Evolutionary conservation across 345 rosid genomes (phyloP).

Genomic region (Rhodamnia rubescens): DNA sequence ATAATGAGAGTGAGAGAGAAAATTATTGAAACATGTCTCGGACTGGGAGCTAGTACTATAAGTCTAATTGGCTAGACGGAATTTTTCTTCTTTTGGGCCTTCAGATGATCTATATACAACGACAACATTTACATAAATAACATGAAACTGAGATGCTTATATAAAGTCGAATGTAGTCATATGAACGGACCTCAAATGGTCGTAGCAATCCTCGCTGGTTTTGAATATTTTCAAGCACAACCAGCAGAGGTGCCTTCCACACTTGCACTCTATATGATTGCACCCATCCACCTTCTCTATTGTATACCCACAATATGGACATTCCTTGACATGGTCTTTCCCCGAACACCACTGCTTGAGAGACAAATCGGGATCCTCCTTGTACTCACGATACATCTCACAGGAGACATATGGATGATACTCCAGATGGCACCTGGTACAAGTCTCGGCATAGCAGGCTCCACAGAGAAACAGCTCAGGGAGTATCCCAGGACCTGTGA

Average conservation of each 20-base stretch:
- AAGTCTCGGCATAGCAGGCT: constrained; percentile 61
- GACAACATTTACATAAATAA: neutral
- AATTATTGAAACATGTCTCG: neutral
- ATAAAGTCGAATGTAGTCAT: constrained; percentile 1
- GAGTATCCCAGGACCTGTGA: constrained; percentile 11
- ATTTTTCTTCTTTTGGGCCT: neutral
- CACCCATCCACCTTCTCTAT: constrained; percentile 88
- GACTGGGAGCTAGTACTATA: neutral
- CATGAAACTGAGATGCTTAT: neutral
- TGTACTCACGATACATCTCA: constrained; percentile 51
- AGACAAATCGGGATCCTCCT: constrained; percentile 76
- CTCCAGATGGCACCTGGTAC: constrained; percentile 70
- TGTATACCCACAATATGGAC: constrained; percentile 55
- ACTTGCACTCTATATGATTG: constrained; percentile 66
- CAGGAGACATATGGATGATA: constrained; percentile 64
- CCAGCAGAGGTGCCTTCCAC: constrained; percentile 90
- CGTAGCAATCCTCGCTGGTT: constrained; percentile 50
- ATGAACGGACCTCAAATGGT: constrained; percentile 40
- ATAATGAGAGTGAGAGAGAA: neutral
- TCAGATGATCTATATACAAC: neutral
- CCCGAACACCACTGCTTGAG: constrained; percentile 71
- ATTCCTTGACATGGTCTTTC: constrained; percentile 54
- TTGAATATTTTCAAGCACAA: constrained; percentile 39
- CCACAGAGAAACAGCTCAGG: constrained; percentile 58
- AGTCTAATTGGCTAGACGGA: neutral